These are phyloP conservation scores for Durio zibethinus DNA, from an alignment of 345 rosid genomes.

Conservation along the genomic window DNA sequence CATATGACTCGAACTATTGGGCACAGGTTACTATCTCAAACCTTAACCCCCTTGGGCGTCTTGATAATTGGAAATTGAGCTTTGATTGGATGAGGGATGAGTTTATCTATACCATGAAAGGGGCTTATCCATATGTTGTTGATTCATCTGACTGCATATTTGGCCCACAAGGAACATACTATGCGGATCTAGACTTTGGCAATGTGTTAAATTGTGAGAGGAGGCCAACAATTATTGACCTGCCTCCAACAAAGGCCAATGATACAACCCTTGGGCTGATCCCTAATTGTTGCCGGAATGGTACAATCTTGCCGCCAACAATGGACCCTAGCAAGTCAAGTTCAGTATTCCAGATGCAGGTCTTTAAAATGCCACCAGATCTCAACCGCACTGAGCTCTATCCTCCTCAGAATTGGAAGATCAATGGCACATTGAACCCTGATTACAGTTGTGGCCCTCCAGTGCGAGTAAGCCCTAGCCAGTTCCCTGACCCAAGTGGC, in stretches of 20 bases:
- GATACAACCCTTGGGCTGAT: slow-evolving; percentile 63
- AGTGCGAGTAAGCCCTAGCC: slow-evolving; percentile 70
- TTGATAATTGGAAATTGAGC: slow-evolving; percentile 92
- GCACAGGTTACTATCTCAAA: slow-evolving; percentile 76
- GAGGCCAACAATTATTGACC: slow-evolving; percentile 78
- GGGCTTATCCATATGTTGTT: slow-evolving; percentile 77
- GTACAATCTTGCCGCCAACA: slow-evolving; percentile 70
- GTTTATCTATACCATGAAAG: slow-evolving; percentile 75
- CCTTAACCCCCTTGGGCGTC: slow-evolving; percentile 87
- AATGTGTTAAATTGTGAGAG: slow-evolving; percentile 75
- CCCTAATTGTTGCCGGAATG: slow-evolving; percentile 85
- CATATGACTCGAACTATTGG: slow-evolving; percentile 78
- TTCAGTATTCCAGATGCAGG: slow-evolving; percentile 81
- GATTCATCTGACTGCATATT: slow-evolving; percentile 81
- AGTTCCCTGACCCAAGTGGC: slow-evolving; percentile 69
- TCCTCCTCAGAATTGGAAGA: slow-evolving; percentile 85
- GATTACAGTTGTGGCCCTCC: slow-evolving; percentile 85
- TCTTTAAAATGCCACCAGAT: slow-evolving; percentile 87
- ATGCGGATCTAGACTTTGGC: slow-evolving; percentile 55
- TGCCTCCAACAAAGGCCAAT: slow-evolving; percentile 82
- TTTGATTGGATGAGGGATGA: slow-evolving; percentile 92
- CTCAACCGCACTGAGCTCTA: slow-evolving; percentile 61
- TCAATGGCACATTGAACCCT: slow-evolving; percentile 79
- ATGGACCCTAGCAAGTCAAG: slow-evolving; percentile 84
- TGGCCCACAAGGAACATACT: slow-evolving; percentile 62